Evolutionary conservation across 257 asterid genomes (phyloP).

Genomic region (Rehmannia glutinosa): DNA sequence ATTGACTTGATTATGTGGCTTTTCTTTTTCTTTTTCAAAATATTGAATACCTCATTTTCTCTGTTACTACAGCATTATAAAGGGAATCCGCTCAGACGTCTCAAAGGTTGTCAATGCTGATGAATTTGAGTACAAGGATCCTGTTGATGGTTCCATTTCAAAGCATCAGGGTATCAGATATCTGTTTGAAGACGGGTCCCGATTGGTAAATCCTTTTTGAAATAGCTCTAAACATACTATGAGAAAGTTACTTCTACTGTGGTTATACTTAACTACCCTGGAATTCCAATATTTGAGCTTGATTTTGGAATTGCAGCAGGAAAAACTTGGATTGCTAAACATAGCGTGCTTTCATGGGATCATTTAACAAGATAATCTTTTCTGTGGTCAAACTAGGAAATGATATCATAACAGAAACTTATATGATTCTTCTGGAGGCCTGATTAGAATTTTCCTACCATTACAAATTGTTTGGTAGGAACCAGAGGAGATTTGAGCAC

Average conservation of each 20-base stretch:
- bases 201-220: constrained; percentile 58
- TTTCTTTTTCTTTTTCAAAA: background rate
- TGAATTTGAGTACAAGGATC: constrained; percentile 96
- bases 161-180: constrained; percentile 96
- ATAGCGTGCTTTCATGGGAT: too few relatives aligned
- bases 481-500: too few relatives aligned
- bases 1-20: background rate
- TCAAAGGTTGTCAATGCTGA: constrained; percentile 71
- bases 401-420: too few relatives aligned
- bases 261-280: background rate
- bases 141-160: constrained; percentile 94
- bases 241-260: background rate
- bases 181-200: constrained; percentile 90
- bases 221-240: constrained; percentile 1
- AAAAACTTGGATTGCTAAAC: too few relatives aligned
- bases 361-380: background rate
- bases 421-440: too few relatives aligned
- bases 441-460: too few relatives aligned
- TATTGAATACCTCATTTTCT: too few relatives aligned
- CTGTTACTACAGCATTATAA: constrained; percentile 50
- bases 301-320: too few relatives aligned
- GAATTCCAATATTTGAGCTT: background rate
- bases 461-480: too few relatives aligned
- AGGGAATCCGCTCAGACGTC: constrained; percentile 63
- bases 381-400: background rate